Evolutionary conservation across 768 basidiomycete species (phyloP), one percentile per base, ranked within the genome.

Genomic region (Mycena vitilis): DNA sequence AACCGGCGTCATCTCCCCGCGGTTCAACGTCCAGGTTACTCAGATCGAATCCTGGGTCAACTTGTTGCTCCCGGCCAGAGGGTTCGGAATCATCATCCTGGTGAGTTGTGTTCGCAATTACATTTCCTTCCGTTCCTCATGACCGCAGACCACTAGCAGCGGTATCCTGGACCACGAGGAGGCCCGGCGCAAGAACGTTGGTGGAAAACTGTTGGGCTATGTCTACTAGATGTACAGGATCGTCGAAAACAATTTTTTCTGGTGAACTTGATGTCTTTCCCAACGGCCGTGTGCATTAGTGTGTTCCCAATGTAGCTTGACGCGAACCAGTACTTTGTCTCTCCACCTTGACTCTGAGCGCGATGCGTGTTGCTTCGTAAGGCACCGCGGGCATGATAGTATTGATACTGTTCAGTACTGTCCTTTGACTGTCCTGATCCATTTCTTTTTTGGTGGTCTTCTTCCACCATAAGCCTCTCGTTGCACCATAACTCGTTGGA

Each of bases 141-240:
- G 7, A 45, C 52, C 34, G 16, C 66, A 95, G 94, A 99, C 97
- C 73, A 99, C 97, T 57, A 97, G 95, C 22, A 95, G 95, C 20
- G 98, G 98, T 72, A 99, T 99, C 81, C 88, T 99, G 79, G 98
- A 98, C 84, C 98, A 99, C 80, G 96, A 98, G 81, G 97, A 99
- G 87, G 97, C 97, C 53, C 91, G 97, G 84, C 91, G 96, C 77
- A 99, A 98, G 86, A 96, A 97, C 83, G 91, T 98, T 67, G 96
- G 95, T 82, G 96, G 96, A 68, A 98, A 98, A 85, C 87, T 98
- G 69, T 84, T 96, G 59, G 95, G 95, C 70, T 97, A 95, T 80
- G 92, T 95, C 69, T 96, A 96, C 83, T 96, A 93, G 84, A 57
- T 59, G 67, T 65, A 60, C 15, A 67, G 48, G 20, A 38, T 13